Base-by-base conservation (phyloP, 768 basidiomycete genomes). In the Rubroboletus pulcherrimus region DNA sequence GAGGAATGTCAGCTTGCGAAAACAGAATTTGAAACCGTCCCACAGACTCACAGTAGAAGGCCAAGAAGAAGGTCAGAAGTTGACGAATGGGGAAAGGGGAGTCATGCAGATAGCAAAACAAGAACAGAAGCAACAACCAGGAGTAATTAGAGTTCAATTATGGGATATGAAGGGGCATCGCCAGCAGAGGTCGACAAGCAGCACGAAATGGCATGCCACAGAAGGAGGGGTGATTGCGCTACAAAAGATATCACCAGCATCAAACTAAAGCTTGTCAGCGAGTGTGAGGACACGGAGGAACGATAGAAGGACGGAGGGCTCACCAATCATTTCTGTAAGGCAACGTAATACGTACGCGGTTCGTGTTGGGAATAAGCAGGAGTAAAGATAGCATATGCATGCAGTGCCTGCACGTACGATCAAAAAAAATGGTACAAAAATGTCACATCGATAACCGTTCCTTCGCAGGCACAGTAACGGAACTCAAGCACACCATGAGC, bases 101-200 rank as follows among this genome's bases (percentile, higher is more conserved):
- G 29, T 38, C 49, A 17, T 38, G 35, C 12, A 38, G 49, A 49
- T 49, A 49, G 49, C 49, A 49, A 39, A 49, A 49, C 49, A 30
- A 39, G 49, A 30, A 49, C n/a, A 39, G 49, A 49, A 49, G 48
- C 35, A 49, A 31, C 21, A 17, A 43, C 38, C 49, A 53, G 40
- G 48, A 43, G 26, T 38, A 46, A 41, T 54, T 67, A 65, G 51
- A 54, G 65, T 66, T 66, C 66, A 63, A 68, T 68, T 19, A 58
- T 61, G 53, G 54, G 44, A 67, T 61, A 66, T 68, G 62, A 66
- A 62, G 59, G 44, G 55, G 52, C 11, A 37, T 53, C 33, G 49
- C 55, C 60, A 41, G 45, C 26, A 62, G 55, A 34, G 49, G 54
- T n/a, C 14, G 30, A 19, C 39, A 49, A 10, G 52, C 57, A 45